Evolutionary conservation across 805 yeast genomes (phyloP), one percentile per base, ranked within the genome.

Genomic region (Metschnikowia noctiluminum): DNA sequence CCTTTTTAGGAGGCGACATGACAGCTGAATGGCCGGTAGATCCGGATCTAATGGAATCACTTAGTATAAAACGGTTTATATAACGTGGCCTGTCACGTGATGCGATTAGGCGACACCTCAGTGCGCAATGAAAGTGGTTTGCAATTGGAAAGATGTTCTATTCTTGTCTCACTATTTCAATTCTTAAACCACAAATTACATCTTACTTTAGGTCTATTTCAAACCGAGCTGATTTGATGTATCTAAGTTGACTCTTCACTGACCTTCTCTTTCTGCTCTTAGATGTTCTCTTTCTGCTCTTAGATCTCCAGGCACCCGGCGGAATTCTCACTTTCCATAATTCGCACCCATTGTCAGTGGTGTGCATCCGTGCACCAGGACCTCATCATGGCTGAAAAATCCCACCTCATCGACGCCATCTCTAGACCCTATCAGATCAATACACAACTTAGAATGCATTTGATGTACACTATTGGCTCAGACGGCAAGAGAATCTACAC

Each of bases 401-500:
- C 40, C 46, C 40, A 2, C 32, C 32, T 30, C 32, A 30, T 30
- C 35, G 12, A 15, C 35, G 2, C 30, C 14, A 16, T 11, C 21
- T 7, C 38, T 6, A 15, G 16, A 28, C 21, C 21, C 4, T 21
- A 21, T 21, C 21, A 21, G 21, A 21, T 10, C 32, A 26, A 10
- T 27, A 21, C 21, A 13, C 16, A 11, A 31, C 34, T 51, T 69
- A 71, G 58, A 54, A 94, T 94, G 99, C 99, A 94, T 87, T 86
- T 94, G 72, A 94, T 94, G 99, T 94, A 87, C 90, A 91, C 97
- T 53, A 71, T 86, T 65, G 96, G 91, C 64, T 82, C 83, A 54
- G 96, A 91, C 61, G 99, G 99, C 62, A 92, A 92, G 80, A 87
- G 99, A 73, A 71, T 87, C 63, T 94, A 94, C 81, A 94, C 99